Evolutionary conservation across 768 basidiomycete species (phyloP).

Genomic region (Mrakia frigida): DNA sequence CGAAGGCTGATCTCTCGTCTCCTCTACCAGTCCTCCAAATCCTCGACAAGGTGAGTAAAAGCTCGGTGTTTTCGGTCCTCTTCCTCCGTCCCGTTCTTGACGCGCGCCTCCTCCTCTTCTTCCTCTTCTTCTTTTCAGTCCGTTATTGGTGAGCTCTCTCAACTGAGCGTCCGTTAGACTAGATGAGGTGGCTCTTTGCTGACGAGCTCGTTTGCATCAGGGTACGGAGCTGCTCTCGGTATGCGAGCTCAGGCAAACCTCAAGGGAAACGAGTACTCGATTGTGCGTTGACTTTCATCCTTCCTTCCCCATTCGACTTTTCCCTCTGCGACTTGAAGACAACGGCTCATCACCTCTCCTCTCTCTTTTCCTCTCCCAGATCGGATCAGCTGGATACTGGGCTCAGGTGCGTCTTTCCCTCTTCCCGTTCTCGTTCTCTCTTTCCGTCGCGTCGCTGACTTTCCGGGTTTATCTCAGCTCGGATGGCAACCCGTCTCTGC

Average conservation of each 20-base stretch:
- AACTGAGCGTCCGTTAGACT: no score
- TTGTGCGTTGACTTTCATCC: neutral
- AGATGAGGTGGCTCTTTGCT: no score
- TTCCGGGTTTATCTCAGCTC: no score
- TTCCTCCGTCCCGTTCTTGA: neutral
- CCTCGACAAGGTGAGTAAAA: neutral
- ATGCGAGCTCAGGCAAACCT: slow-evolving; percentile 33
- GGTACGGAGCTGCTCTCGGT: slow-evolving; percentile 37
- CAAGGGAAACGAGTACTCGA: slow-evolving; percentile 30
- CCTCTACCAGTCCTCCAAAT: slow-evolving; percentile 36
- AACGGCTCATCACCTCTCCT: no score
- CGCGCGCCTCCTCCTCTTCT: neutral
- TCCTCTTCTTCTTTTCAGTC: neutral
- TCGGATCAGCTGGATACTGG: slow-evolving; percentile 36
- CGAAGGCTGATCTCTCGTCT: neutral
- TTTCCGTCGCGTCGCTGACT: no score
- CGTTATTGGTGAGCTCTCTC: slow-evolving; percentile 14
- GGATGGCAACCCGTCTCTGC: slow-evolving; percentile 38
- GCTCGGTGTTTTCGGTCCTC: neutral
- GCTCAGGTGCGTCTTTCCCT: no score
- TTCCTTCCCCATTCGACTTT: no score
- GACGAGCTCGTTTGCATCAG: no score
- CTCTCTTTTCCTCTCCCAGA: neutral
- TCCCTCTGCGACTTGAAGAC: no score
- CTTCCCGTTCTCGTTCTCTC: no score